Conservation (phyloP, 257 asterid species). For the Salvia hispanica region DNA sequence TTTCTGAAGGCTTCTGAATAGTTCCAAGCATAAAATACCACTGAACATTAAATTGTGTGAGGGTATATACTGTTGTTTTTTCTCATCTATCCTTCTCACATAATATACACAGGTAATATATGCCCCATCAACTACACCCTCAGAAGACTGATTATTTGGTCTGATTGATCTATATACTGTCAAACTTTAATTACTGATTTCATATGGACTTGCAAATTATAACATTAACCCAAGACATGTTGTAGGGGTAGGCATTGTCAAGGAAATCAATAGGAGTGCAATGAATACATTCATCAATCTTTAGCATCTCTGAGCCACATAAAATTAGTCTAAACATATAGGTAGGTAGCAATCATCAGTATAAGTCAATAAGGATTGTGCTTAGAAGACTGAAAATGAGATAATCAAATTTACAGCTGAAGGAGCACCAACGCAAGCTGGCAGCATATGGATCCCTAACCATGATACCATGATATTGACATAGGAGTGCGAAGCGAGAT, state of each 20-base stretch:
- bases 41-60: too few species aligned
- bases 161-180: not conserved
- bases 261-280: conserved; percentile 18
- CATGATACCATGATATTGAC: conserved; percentile 10
- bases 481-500: conserved; percentile 5
- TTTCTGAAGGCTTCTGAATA: too few species aligned
- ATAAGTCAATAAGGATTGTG: not conserved
- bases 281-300: conserved; percentile 7
- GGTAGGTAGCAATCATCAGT: conserved; percentile 14
- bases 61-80: too few species aligned
- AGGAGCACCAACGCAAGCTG: not conserved
- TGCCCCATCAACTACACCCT: conserved; percentile 10
- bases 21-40: too few species aligned
- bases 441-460: conserved; percentile 18
- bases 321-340: conserved; percentile 8
- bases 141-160: not conserved
- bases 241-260: not conserved
- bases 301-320: conserved; percentile 27
- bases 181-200: conserved; percentile 8
- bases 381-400: conserved; percentile 10
- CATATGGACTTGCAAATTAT: conserved; percentile 2
- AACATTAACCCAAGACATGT: not conserved
- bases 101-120: conserved; percentile 6
- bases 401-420: conserved; percentile 1
- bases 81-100: conserved; percentile 13